Conservation (phyloP, 768 basidiomycete genomes). For the Trametes maxima region DNA sequence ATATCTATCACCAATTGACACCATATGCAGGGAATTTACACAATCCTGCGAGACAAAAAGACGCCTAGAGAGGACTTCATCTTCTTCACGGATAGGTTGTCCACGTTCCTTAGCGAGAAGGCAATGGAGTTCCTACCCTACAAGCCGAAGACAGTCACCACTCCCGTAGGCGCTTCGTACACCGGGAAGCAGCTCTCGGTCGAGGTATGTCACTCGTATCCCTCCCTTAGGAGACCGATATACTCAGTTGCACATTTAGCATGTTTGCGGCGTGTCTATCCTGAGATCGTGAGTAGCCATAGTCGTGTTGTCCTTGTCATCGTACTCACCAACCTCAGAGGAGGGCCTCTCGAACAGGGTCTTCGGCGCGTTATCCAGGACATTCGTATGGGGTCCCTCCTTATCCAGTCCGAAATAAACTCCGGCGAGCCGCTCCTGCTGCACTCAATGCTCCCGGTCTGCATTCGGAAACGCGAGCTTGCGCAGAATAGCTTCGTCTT, state of each 20-base stretch:
- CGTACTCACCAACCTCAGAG: constrained; percentile 45
- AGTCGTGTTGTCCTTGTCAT: not conserved
- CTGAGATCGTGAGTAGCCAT: constrained; percentile 70
- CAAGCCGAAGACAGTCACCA: constrained; percentile 56
- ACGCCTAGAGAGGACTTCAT: constrained; percentile 85
- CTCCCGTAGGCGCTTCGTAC: constrained; percentile 61
- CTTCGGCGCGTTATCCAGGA: constrained; percentile 87
- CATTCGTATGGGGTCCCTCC: constrained; percentile 82
- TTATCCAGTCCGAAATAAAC: constrained; percentile 85
- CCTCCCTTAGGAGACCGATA: not conserved
- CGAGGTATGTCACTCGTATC: constrained; percentile 42
- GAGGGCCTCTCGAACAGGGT: constrained; percentile 89
- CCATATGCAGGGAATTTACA: constrained; percentile 76
- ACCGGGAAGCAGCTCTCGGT: constrained; percentile 65
- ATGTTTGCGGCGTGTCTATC: constrained; percentile 87
- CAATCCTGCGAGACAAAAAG: constrained; percentile 74
- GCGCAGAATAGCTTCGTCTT: constrained; percentile 82
- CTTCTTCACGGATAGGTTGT: constrained; percentile 86
- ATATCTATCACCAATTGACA: not conserved
- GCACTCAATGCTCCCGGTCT: constrained; percentile 77
- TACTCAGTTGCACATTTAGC: constrained; percentile 40
- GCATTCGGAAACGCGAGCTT: constrained; percentile 62
- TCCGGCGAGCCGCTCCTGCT: constrained; percentile 89
- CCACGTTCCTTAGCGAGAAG: constrained; percentile 82
- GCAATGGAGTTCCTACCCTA: constrained; percentile 86